phyloP scores from a whole-genome alignment of 1,139 yeast species.

The Hyphopichia pseudoburtonii region DNA sequence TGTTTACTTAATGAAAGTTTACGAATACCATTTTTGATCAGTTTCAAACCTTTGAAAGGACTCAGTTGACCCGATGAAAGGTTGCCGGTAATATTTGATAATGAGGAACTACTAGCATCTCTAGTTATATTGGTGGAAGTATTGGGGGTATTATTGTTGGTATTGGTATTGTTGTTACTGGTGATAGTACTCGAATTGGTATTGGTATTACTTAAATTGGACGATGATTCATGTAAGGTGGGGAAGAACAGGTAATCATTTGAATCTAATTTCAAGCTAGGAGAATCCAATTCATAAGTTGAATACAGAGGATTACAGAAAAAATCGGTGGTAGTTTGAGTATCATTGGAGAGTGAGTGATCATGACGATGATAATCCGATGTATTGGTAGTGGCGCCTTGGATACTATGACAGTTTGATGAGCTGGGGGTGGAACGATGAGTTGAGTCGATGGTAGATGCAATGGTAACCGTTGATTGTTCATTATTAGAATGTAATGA shows the following conservation, averaged over 20 bases:
- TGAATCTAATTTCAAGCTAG: slow-evolving; percentile 21
- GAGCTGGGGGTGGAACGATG: neutral
- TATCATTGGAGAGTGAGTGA: neutral
- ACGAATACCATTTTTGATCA: slow-evolving; percentile 38
- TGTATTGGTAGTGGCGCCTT: too few species aligned
- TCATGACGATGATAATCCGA: neutral
- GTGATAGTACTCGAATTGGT: slow-evolving; percentile 8
- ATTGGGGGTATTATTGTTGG: slow-evolving; percentile 10
- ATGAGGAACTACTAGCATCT: slow-evolving; percentile 7
- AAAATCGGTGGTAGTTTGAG: slow-evolving; percentile 6
- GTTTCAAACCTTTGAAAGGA: slow-evolving; percentile 35
- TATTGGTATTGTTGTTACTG: slow-evolving; percentile 5
- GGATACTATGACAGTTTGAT: neutral
- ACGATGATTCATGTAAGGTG: slow-evolving; percentile 10
- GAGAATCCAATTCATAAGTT: slow-evolving; percentile 32
- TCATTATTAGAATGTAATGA: slow-evolving; percentile 3
- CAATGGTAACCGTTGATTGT: neutral
- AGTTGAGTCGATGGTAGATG: neutral
- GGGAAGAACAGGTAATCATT: slow-evolving; percentile 19
- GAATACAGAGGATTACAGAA: slow-evolving; percentile 9
- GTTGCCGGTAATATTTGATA: slow-evolving; percentile 1
- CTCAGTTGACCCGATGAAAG: slow-evolving; percentile 17
- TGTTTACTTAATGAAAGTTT: slow-evolving; percentile 21
- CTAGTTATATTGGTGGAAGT: slow-evolving; percentile 7
- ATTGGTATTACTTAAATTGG: neutral